Evolutionary conservation across 352 stramenopile genomes (phyloP), one percentile per base, ranked within the genome.

Genomic region (Globisporangium okanoganense): DNA sequence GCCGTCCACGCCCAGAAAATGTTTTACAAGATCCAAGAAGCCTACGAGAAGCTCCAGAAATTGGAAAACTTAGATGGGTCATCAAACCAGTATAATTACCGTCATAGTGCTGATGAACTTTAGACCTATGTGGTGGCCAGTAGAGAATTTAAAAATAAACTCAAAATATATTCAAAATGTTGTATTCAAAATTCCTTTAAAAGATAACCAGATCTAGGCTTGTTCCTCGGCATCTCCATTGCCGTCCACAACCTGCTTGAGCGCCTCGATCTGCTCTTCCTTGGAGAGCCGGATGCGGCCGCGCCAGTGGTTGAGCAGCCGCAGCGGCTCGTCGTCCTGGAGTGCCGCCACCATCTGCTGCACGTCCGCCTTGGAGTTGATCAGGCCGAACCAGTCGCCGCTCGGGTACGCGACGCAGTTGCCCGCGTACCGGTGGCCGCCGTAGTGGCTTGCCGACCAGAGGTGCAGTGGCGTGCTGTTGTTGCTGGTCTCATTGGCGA

Each of bases 371-470:
- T 78, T 64, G 16, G 76, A 64, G 56, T 93, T 93, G 1, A 93
- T 52, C 1, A 89, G 62, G 2, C 81, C 81, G 55, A 90, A 93
- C 81, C 84, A 93, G 56, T 93, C 78, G 24, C 84, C 81, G 20
- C 72, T 81, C 24, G 84, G 84, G 54, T 93, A 90, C 60, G 77
- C 71, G 64, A 93, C 85, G 54, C 78, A 88, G 50, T 84, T 81
- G 27, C 76, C 81, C 4, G 81, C 84, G 58, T 89, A 89, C 4
- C 81, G 81, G 47, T 91, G 79, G n/a, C 81, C 84, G 8, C 81
- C 81, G 51, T 82, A 90, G 52, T 93, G 81, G 49, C 81, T 93
- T 3, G 78, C 76, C 14, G 66, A 76, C 69, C 78, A 91, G 29
- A 90, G 63, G 49, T 88, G 71, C 51, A 88, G 53, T 24, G 73